Percentiles rank a stretch among this genome's conserved stretches.
These are phyloP conservation scores for Sporobolus alterniflorus DNA, from an alignment of 202 grass and related monocot genomes.

Conservation along the genomic window DNA sequence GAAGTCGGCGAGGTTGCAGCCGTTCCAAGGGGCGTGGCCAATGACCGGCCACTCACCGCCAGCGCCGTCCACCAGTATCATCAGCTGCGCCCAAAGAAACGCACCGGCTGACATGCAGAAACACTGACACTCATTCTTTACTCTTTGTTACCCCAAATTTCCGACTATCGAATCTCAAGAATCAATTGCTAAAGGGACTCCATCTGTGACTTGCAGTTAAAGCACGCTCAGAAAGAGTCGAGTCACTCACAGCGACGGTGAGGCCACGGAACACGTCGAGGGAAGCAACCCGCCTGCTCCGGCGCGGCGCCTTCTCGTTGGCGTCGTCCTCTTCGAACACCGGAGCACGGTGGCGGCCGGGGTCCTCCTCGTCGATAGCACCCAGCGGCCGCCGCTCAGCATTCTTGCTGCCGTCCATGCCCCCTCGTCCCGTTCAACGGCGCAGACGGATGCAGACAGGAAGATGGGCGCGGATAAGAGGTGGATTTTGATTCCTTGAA, in stretches of 20 bases:
- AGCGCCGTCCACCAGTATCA: constrained; percentile 94
- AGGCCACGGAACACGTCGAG: constrained; percentile 98
- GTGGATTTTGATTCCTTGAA: constrained; percentile 31
- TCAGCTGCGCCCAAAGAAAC: constrained; percentile 56
- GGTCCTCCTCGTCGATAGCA: constrained; percentile 58
- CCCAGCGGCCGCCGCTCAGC: constrained; percentile 33
- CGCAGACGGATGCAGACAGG: neutral
- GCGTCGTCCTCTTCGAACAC: neutral
- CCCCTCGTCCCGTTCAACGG: neutral
- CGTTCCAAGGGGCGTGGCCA: constrained; percentile 86
- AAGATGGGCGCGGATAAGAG: neutral
- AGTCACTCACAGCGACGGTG: constrained; percentile 72
- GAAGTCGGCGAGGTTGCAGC: constrained; percentile 96
- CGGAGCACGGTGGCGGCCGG: neutral
- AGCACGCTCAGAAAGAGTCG: neutral
- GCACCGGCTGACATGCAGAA: neutral
- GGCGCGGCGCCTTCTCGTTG: constrained; percentile 37
- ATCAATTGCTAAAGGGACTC: no score
- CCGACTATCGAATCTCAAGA: no score
- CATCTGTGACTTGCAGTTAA: neutral
- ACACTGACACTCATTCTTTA: neutral
- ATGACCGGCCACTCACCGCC: constrained; percentile 92
- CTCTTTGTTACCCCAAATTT: neutral
- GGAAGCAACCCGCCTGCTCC: constrained; percentile 55
- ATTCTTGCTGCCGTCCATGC: constrained; percentile 39